Base-by-base conservation (phyloP, 495 filamentous ascomycete genomes). In the Coniosporium apollinis region DNA sequence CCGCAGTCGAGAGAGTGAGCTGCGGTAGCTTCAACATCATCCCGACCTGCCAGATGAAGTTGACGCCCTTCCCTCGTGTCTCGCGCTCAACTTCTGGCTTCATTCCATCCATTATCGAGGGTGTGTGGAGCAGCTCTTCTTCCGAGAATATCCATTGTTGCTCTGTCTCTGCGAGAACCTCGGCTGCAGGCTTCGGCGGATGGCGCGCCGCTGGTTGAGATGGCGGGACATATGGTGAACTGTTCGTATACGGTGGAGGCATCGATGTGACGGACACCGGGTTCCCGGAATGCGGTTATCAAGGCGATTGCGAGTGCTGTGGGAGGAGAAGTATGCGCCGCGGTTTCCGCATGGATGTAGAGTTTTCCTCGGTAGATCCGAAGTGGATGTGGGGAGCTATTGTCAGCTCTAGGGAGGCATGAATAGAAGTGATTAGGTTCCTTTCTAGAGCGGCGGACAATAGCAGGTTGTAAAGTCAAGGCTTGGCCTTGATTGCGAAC, bases 21-120 rank as follows among this genome's bases (percentile, higher is more conserved):
- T 93, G 85, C 13, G 89, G 86, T 28, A 99, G 66, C 51, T 86
- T 86, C 24, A 96, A 69, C 62, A 92, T 72, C 37, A 96, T 82
- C 41, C 87, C 89, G 33, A 85, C 83, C 55, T 93, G 84, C 43
- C 78, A 70, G 47, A 97, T 93, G 64, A 97, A 97, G 54, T 94
- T 89, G 42, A 91, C 76, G 28, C 87, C 86, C 53, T 96, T 96
- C 38, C 76, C 72, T 34, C 89, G 75, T 33, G 75, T 65, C 30
- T 77, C 65, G 24, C 79, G 65, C 57, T 96, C 91, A 48, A 79
- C 69, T 11, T 76, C 71, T 9, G 72, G 61, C 1, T 71, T 47
- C 45, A 96, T 69, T 22, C 86, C 86, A 41, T 93, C 83, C 0
- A 86, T 54, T 36, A 84, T 75, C 34, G 83, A 91, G 2, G 89